Base-by-base conservation (phyloP, 1,284 basidiomycete genomes). In the Chiua sp. region DNA sequence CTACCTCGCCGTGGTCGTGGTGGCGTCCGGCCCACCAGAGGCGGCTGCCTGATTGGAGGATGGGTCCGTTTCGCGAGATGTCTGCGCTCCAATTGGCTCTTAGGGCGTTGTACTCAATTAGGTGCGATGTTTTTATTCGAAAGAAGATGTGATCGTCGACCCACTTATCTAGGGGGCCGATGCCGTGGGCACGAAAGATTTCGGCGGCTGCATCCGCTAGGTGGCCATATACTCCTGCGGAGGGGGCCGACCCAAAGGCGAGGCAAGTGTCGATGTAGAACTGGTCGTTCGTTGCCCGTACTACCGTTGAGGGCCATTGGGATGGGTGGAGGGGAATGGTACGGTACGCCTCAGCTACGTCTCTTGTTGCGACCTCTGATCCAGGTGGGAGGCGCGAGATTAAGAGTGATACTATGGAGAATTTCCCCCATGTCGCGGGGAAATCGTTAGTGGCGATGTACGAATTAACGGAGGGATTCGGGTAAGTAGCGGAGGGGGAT, bases 201-300 rank as follows among this genome's bases (percentile, higher is more conserved):
- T 64, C 48, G 0, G 23, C 42, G 0, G 23, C 68, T 1, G 74
- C 75, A 63, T 82, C 76, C 0, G 62, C 74, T 0, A 79, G 22
- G 0, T 55, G 3, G 0, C 78, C 77, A 54, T 75, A 80, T 0
- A 66, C 47, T 0, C 80, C 78, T 0, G 68, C 65, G 0, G 70
- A 69, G 1, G 78, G 72, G 0, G 67, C 10, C 0, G 72, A 59
- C 0, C 80, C 78, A 57, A 65, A 65, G 0, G 59, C 59, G 7
- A 8, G 5, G 1, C 18, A 15, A 1, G 28, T 47, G 42, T 53
- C 44, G 1, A 53, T 47, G 32, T 30, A 55, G 1, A 6, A 20
- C 32, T 16, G 23, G 46, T 1, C 28, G 11, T 3, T 13, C 0
- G 10, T 32, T 37, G 0, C 32, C 11, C 28, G 13, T 12, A 35